These are phyloP conservation scores for Metschnikowia peoriensis DNA, from an alignment of 805 yeast species.

Conservation along the genomic window DNA sequence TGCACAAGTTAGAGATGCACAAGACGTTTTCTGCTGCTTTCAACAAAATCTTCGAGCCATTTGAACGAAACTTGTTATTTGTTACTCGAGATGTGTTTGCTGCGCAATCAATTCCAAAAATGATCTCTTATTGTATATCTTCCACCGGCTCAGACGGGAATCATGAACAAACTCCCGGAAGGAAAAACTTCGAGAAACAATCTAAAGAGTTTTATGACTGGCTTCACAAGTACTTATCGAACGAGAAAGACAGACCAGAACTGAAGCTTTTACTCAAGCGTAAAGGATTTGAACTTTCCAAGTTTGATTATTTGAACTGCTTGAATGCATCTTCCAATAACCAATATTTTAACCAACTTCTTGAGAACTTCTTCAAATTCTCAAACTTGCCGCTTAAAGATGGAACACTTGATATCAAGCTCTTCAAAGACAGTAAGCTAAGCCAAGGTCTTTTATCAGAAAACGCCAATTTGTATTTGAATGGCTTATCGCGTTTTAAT, in stretches of 20 bases:
- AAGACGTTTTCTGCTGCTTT: constrained; percentile 26
- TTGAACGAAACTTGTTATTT: constrained; percentile 30
- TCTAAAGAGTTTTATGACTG: constrained; percentile 45
- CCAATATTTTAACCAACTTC: constrained; percentile 38
- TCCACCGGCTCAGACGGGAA: constrained; percentile 10
- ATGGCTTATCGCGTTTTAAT: constrained; percentile 36
- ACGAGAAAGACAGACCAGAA: constrained; percentile 44
- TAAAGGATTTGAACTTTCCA: constrained; percentile 40
- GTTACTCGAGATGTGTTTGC: constrained; percentile 31
- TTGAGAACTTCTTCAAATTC: constrained; percentile 38
- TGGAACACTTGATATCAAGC: constrained; percentile 10
- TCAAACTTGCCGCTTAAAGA: constrained; percentile 20
- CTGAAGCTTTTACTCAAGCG: constrained; percentile 36
- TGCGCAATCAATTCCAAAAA: constrained; percentile 26
- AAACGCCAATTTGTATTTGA: constrained; percentile 32
- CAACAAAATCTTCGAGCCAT: constrained; percentile 29
- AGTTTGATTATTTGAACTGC: constrained; percentile 46
- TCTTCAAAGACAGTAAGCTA: constrained; percentile 16
- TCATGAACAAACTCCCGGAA: constrained; percentile 24
- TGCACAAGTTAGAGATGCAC: constrained; percentile 24
- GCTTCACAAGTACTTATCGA: constrained; percentile 43
- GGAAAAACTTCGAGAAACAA: constrained; percentile 36
- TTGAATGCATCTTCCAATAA: constrained; percentile 37
- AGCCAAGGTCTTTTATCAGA: constrained; percentile 19
- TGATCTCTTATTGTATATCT: constrained; percentile 17